Conservation (phyloP, 805 yeast genomes). For the Yamadazyma ubonensis region DNA sequence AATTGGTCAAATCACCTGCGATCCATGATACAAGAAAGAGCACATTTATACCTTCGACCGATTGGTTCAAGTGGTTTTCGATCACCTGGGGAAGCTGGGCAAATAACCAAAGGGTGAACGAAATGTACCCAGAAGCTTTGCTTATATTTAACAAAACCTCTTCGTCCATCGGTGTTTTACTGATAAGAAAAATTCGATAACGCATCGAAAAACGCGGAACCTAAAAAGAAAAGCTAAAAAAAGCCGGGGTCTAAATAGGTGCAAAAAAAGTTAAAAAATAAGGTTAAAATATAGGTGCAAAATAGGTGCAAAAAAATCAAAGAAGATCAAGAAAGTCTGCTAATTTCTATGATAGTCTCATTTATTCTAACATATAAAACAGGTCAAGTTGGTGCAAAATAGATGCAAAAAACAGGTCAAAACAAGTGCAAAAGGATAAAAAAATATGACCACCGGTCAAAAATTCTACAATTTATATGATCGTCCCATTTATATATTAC, state of each 20-base stretch:
- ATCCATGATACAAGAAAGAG: slow-evolving; percentile 36
- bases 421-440: no score
- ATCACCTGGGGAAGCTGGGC: slow-evolving; percentile 73
- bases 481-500: slow-evolving; percentile 5
- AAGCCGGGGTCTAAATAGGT: slow-evolving; percentile 1
- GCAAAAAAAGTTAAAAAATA: not conserved
- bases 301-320: no score
- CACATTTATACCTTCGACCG: slow-evolving; percentile 35
- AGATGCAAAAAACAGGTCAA: not conserved
- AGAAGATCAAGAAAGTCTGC: no score
- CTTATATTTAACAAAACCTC: not conserved
- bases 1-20: slow-evolving; percentile 44
- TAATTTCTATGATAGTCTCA: no score
- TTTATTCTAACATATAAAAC: no score
- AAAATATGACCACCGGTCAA: no score
- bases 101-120: slow-evolving; percentile 61
- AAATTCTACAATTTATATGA: not conserved
- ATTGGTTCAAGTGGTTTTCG: slow-evolving; percentile 47
- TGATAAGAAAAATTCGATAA: slow-evolving; percentile 8
- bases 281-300: no score
- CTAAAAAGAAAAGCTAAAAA: no score
- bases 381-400: no score
- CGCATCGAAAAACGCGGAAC: slow-evolving; percentile 6
- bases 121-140: slow-evolving; percentile 19
- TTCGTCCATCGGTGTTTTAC: slow-evolving; percentile 4